Evolutionary conservation across 2,329 filamentous ascomycete genomes (phyloP).

Genomic region (Ophiostoma quercus): DNA sequence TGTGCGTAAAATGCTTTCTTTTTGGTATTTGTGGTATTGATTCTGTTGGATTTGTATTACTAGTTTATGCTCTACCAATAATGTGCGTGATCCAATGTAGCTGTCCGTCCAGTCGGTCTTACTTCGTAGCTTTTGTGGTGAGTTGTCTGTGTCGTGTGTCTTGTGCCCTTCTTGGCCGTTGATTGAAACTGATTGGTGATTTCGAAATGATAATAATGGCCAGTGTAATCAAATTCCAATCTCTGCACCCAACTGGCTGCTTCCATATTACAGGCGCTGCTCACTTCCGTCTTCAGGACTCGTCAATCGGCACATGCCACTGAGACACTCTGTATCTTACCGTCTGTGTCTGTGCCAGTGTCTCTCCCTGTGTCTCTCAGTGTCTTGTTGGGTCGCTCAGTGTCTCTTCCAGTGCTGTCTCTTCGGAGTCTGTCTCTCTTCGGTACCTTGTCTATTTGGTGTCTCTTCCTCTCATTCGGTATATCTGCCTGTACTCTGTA

Average conservation of each 20-base stretch:
- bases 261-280: background rate
- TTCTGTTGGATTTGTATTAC: background rate
- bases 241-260: background rate
- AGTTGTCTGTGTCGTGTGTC: background rate
- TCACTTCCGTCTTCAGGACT: background rate
- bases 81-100: background rate
- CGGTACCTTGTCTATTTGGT: background rate
- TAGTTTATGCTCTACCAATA: background rate
- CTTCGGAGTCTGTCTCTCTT: background rate
- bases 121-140: slow-evolving; percentile 25
- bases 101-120: slow-evolving; percentile 22
- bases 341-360: background rate
- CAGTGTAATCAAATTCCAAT: background rate
- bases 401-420: background rate
- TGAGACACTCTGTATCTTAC: background rate
- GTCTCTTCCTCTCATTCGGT: background rate
- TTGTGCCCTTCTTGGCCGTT: background rate
- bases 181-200: background rate
- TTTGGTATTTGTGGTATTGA: background rate
- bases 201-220: background rate
- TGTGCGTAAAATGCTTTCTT: background rate
- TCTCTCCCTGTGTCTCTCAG: background rate
- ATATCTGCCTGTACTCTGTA: background rate
- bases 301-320: slow-evolving; percentile 7
- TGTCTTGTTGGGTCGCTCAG: background rate